Base-by-base conservation (phyloP, 768 basidiomycete genomes). In the Boletus sp. region DNA sequence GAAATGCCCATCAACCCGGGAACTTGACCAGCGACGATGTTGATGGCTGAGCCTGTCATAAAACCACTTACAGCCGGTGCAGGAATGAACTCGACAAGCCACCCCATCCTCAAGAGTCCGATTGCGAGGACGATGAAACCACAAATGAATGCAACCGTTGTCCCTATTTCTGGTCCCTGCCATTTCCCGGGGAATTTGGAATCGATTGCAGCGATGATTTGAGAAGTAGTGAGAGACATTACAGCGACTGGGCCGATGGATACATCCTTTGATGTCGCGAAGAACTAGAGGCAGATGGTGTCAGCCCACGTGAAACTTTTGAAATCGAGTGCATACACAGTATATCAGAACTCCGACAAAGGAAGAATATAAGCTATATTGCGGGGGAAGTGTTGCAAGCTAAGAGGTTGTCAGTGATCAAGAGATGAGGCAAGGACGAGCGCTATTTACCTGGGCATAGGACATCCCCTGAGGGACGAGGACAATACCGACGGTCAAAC, bases 191-290 rank as follows among this genome's bases (percentile, higher is more conserved):
- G 86, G 63, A 85, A 75, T 10, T 70, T 64, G 0, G 75, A 64
- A 44, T 87, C 66, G 51, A 97, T 83, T 36, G 80, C 72, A 14
- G 79, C 75, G 68, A 98, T 90, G 61, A 98, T 85, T 69, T 92
- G 85, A 8, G 92, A 81, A 17, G 86, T 84, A 18, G 90, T 89
- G 50, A 97, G 81, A 2, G 93, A 95, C 94, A 99, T 97, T 69
- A 99, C 96, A 8, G 97, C 96, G 63, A 98, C 96, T 2, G 97
- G 97, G 49, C 97, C 97, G 63, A 99, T 98, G n/a, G 94, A 95
- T 41, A 99, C 92, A 78, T 99, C 97, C 73, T 98, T 98, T 30
- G 92, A 92, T 0, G 97, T 98, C 24, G 94, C 96, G 68, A 98
- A 98, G 75, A 97, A 83, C 89, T 92, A 61, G 40, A 37, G 44